Evolutionary conservation across 306 rosid species (phyloP), one percentile per base, ranked within the genome.

Genomic region (Glycine tomentella): DNA sequence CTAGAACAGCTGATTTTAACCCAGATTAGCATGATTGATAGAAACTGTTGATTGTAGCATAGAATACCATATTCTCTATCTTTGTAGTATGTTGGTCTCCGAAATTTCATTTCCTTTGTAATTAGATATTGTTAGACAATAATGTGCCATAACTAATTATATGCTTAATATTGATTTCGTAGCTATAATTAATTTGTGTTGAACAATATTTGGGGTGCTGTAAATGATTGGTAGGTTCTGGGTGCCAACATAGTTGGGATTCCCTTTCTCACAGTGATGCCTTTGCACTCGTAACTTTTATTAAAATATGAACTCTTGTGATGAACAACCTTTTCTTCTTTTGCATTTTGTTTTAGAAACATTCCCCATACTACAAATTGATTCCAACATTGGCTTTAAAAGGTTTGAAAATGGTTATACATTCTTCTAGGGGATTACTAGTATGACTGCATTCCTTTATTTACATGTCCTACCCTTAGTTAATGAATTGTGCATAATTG

Each of bases 21-120:
- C 77, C 64, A 42, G 77, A 45, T 69, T 86, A 79, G 78, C 79
- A 58, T 80, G 50, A 71, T 86, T 83, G 34, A 68, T 78, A 81
- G 84, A 78, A 81, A 72, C 36, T 79, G 86, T 69, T 75, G 61
- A 78, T 84, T 57, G 69, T 78, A 78, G 78, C 65, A 16, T 74
- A 85, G 78, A 77, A 33, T 82, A 57, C 83, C 62, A 31, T 65
- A 51, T 72, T 64, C 53, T 85, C 40, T 67, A 17, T 40, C 53
- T 57, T 31, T 20, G 31, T n/a, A 49, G 80, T 58, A 53, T 33
- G 36, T 58, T 15, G 50, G 82, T 82, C 67, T 55, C 53, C 2
- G 31, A 62, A 77, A 67, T 69, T 62, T 66, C 64, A 62, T 76
- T 61, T 36, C 50, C 77, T 17, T 64, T 82, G 89, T 82, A 86